A percentile compares a stretch with the other conserved stretches of the same genome.
These are phyloP conservation scores for Lyophyllum decastes DNA, from an alignment of 768 basidiomycete species.

Conservation along the genomic window DNA sequence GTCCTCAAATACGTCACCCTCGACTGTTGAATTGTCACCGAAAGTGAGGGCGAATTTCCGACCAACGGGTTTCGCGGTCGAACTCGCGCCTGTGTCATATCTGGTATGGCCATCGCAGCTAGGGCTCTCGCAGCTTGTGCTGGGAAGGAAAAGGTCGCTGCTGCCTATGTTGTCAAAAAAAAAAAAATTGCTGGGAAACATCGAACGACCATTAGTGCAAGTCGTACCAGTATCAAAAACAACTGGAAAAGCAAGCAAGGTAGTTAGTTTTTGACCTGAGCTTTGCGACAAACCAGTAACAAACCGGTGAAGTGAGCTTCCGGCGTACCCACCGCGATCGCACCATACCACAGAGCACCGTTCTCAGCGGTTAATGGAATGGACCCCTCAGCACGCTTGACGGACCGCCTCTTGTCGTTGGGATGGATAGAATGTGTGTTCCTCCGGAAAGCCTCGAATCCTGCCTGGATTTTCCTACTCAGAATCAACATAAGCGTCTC, in stretches of 20 bases:
- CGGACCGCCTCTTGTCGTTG: neutral
- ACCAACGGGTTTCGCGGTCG: too few species aligned
- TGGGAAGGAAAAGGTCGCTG: too few species aligned
- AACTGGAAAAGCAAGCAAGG: too few species aligned
- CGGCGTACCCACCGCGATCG: neutral
- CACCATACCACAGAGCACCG: neutral
- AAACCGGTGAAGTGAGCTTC: neutral
- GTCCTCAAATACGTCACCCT: neutral
- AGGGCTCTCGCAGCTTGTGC: too few species aligned
- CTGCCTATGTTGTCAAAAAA: too few species aligned
- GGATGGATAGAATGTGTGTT: slow-evolving; percentile 2
- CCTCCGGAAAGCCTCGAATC: neutral
- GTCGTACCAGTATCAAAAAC: too few species aligned
- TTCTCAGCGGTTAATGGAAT: neutral
- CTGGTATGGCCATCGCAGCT: too few species aligned
- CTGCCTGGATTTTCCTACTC: neutral
- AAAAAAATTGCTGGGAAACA: too few species aligned
- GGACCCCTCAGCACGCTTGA: neutral
- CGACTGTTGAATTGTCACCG: neutral
- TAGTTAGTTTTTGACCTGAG: too few species aligned
- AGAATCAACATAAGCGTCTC: neutral
- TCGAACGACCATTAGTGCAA: too few species aligned
- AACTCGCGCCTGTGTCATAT: too few species aligned
- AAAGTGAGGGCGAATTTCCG: neutral
- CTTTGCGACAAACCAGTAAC: neutral